Base-by-base conservation (phyloP, 2,329 filamentous ascomycete species). In the Aspergillus quadrilineatus region DNA sequence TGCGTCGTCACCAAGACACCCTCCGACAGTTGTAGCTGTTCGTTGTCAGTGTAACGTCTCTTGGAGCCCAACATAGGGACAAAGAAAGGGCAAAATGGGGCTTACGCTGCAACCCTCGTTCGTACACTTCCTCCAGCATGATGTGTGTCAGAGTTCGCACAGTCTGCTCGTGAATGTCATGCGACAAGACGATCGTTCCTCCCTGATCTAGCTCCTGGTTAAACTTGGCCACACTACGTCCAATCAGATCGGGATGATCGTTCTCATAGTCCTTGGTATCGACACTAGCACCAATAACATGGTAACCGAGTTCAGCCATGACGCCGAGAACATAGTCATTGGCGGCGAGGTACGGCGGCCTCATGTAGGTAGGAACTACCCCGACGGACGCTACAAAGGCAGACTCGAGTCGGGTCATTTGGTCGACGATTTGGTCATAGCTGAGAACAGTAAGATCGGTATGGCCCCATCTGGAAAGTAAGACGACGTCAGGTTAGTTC, bases 1-100 rank as follows among this genome's bases (percentile, higher is more conserved):
- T 60, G 79, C 76, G 14, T 68, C 72, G 55, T 86, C 82, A 0
- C 78, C 79, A 14, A 86, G 73, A 56, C 84, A 86, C 57, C 85
- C 80, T 0, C 82, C 84, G 4, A 85, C 78, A 1, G 82, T 82
- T 29, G 82, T 81, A 43, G 79, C 77, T 66, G 48, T 46, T 34
- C 53, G 42, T 22, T 6, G 14, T 39, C 37, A 56, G 14, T 39
- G 8, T 22, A 15, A 36, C 4, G 1, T 22, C 15, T 26, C 44
- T 42, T 28, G 34, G 10, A 29, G 37, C 9, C 15, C 34, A 14
- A 32, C 2, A 26, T 8, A 41, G 8, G 37, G 53, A 36, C 12
- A 6, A 53, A 43, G 9, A 26, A 9, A 22, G 37, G 29, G n/a
- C 4, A 29, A 17, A 46, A 29, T 14, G 45, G 9, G 6, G 64